Evolutionary conservation across 1,284 basidiomycete species (phyloP).

Genomic region (Ceratobasidium papillatum): DNA sequence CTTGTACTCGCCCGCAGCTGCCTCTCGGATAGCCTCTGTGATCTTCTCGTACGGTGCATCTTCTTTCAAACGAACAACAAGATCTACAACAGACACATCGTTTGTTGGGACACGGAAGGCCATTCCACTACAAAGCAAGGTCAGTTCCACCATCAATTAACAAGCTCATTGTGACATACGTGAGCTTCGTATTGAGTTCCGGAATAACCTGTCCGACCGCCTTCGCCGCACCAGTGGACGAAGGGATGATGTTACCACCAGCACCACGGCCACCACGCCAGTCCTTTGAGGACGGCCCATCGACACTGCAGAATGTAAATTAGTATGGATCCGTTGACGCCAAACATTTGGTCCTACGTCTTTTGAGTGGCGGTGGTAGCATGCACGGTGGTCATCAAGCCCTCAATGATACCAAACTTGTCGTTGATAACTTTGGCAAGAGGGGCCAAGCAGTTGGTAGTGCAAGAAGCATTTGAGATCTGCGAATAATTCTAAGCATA

Average conservation of each 20-base stretch:
- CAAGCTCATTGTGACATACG: slow-evolving; percentile 59
- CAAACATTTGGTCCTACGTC: slow-evolving; percentile 14
- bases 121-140: slow-evolving; percentile 71
- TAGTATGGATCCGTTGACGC: neutral
- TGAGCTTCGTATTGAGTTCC: slow-evolving; percentile 95
- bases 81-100: slow-evolving; percentile 98
- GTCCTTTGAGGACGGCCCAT: slow-evolving; percentile 94
- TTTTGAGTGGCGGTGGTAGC: slow-evolving; percentile 98
- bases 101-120: slow-evolving; percentile 97
- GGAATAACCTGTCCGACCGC: slow-evolving; percentile 99
- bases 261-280: slow-evolving; percentile 98
- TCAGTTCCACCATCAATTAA: neutral
- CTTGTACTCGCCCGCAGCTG: slow-evolving; percentile 73
- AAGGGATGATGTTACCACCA: slow-evolving; percentile 99
- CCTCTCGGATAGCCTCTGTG: slow-evolving; percentile 87
- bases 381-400: slow-evolving; percentile 99
- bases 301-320: slow-evolving; percentile 71
- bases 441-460: slow-evolving; percentile 99
- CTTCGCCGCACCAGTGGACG: slow-evolving; percentile 99
- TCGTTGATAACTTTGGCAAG: slow-evolving; percentile 99
- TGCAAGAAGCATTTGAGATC: slow-evolving; percentile 99
- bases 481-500: slow-evolving; percentile 48
- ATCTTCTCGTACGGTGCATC: slow-evolving; percentile 87
- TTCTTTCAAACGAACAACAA: slow-evolving; percentile 94
- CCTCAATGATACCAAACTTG: slow-evolving; percentile 94